phyloP scores from a whole-genome alignment of 495 filamentous ascomycete species.

The Corynascus novoguineensis region DNA sequence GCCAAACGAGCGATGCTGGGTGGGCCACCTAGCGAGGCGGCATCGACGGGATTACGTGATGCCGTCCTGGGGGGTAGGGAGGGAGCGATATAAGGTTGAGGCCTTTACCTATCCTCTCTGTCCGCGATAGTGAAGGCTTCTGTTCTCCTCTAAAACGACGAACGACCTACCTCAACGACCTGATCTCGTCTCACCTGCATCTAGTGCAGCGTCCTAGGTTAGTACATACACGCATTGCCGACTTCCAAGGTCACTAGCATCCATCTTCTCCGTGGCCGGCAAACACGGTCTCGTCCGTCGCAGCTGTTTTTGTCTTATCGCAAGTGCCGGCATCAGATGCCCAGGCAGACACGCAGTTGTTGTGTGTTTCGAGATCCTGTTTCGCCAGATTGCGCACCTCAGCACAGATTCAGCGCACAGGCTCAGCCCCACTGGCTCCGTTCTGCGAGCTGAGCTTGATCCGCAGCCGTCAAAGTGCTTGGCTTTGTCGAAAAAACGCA shows the following conservation, averaged over 20 bases:
- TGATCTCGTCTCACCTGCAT: not conserved
- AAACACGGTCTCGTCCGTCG: too few relatives aligned
- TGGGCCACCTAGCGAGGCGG: not conserved
- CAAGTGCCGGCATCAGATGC: not conserved
- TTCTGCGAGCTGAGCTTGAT: too few relatives aligned
- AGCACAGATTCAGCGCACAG: not conserved
- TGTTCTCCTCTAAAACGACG: not conserved
- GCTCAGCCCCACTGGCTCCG: not conserved
- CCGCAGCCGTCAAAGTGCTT: not conserved
- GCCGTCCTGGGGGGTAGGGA: not conserved
- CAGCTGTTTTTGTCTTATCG: not conserved
- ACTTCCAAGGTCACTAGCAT: not conserved
- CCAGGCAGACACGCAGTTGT: not conserved
- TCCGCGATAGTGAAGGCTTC: not conserved
- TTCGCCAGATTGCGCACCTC: conserved; percentile 1
- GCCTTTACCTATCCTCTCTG: not conserved
- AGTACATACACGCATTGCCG: not conserved
- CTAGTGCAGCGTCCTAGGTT: too few relatives aligned
- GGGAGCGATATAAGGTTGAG: conserved; percentile 1
- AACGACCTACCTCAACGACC: not conserved
- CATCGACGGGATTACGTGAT: not conserved
- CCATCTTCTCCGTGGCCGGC: too few relatives aligned
- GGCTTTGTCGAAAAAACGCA: not conserved
- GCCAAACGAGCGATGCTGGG: not conserved
- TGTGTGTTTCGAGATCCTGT: not conserved